phyloP scores from a whole-genome alignment of 768 basidiomycete genomes.

The Leccinum boreale region DNA sequence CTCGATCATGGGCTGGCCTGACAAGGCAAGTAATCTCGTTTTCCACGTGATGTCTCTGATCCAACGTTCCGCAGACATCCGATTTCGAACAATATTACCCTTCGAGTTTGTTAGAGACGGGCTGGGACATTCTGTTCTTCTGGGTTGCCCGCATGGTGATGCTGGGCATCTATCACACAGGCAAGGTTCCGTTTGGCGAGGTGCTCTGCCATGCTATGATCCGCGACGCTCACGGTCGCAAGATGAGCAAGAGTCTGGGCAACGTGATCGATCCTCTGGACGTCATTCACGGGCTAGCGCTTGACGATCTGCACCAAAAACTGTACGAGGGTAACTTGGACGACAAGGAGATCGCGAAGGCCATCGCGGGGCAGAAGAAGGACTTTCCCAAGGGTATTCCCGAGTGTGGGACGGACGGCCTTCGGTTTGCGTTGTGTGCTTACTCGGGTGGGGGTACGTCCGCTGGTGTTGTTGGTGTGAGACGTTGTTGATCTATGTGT shows the following conservation, averaged over 20 bases:
- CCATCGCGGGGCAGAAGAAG: conserved; percentile 94
- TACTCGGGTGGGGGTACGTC: conserved; percentile 82
- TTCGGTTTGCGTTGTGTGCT: conserved; percentile 92
- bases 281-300: conserved; percentile 79
- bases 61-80: conserved; percentile 36
- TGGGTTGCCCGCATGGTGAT: conserved; percentile 99
- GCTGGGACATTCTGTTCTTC: conserved; percentile 99
- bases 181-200: conserved; percentile 89
- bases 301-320: conserved; percentile 82
- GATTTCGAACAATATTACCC: conserved; percentile 88
- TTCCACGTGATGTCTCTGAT: background rate
- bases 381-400: conserved; percentile 99
- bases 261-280: conserved; percentile 98
- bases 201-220: conserved; percentile 99
- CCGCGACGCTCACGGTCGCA: conserved; percentile 95
- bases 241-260: conserved; percentile 98
- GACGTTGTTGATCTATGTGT: background rate
- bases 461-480: background rate
- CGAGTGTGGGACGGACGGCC: conserved; percentile 95
- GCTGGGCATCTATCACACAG: conserved; percentile 86
- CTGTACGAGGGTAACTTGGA: conserved; percentile 90
- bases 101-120: conserved; percentile 85
- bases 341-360: conserved; percentile 87
- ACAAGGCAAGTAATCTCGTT: conserved; percentile 53
- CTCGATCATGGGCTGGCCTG: conserved; percentile 96